Evolutionary conservation across 176 grass and related monocot genomes (phyloP), one percentile per base, ranked within the genome.

Genomic region (Olyra latifolia): DNA sequence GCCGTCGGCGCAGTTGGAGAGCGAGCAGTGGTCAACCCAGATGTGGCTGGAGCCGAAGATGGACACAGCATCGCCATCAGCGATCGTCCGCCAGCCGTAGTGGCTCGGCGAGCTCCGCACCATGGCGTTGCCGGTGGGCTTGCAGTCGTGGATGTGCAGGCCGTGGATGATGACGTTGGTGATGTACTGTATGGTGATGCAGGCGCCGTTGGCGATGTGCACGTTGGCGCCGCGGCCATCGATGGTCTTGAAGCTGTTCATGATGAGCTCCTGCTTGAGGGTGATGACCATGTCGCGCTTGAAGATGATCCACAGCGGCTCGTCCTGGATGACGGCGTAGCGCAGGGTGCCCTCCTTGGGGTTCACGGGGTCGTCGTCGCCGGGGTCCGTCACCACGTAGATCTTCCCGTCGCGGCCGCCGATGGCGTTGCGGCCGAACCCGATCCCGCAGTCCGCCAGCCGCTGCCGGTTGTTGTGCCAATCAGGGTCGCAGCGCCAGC

Each of bases 201-300:
- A 95, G 19, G 93, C 93, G 0, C 93, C 93, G 17, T 89, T 89
- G 41, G 93, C 87, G 57, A 95, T 95, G 87, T 95, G 93, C 52
- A 95, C 93, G 16, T 92, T 92, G 67, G 82, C 87, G 35, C 93
- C 93, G 0, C 93, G 93, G 1, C 93, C 93, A 15, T 95, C 93
- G 41, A 95, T 92, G 67, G 93, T 95, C 82, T 95, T 95, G 93
- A 95, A 95, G 87, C 89, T 92, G 87, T 95, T 95, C 89, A 95
- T 92, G 71, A 95, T 95, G 66, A 95, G 84, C 82, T 95, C 93
- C 87, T 95, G 65, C 65, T 50, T 73, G 49, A 95, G 89, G 4
- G 87, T 95, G 88, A 94, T 94, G 50, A 94, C 92, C 93, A 95
- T 95, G 89, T 95, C 93, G 47, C 89, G 93, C 81, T 87, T 78